These are phyloP conservation scores for Eimeria acervulina DNA, from an alignment of 169 alveolate species.

Conservation along the genomic window DNA sequence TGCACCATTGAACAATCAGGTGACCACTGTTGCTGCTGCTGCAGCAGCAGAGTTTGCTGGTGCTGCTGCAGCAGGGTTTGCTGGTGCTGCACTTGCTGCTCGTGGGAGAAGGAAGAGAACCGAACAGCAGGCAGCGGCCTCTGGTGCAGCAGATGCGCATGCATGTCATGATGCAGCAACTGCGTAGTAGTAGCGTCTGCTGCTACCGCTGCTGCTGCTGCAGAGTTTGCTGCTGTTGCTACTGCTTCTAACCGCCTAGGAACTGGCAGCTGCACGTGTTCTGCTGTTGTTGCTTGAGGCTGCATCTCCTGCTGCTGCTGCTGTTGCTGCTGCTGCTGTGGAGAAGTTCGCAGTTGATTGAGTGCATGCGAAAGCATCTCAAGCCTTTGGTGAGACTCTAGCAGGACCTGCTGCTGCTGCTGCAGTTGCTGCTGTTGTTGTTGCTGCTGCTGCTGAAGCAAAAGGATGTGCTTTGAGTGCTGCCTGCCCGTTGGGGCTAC, in stretches of 20 bases:
- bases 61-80: background rate
- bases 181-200: background rate
- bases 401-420: slow-evolving; percentile 32
- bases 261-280: background rate
- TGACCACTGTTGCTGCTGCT: no score
- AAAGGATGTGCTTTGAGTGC: background rate
- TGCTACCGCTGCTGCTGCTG: background rate
- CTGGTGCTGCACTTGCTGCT: background rate
- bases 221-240: background rate
- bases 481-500: background rate
- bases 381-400: background rate
- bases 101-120: background rate
- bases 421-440: slow-evolving; percentile 14
- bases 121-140: background rate
- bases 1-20: no score
- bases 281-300: background rate
- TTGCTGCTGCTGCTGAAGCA: background rate
- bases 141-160: background rate
- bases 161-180: background rate
- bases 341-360: background rate
- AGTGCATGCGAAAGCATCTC: background rate
- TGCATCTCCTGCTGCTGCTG: background rate
- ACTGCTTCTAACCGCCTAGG: background rate
- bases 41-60: no score
- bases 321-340: slow-evolving; percentile 2